Evolutionary conservation across 345 rosid genomes (phyloP).

Genomic region (Lepidium didymum): DNA sequence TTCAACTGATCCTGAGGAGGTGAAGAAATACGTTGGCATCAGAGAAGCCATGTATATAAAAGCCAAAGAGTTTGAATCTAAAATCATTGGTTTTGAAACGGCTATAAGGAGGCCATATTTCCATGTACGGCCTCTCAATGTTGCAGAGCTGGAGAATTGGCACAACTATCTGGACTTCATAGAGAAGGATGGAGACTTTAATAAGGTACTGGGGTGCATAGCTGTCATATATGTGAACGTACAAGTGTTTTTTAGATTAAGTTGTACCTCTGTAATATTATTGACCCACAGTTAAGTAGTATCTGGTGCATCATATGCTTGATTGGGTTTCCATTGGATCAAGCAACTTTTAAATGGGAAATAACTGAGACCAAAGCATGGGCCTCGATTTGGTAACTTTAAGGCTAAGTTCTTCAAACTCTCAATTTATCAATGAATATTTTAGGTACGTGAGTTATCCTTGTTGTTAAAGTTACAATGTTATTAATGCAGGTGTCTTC

Average conservation of each 20-base stretch:
- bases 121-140: conserved; percentile 86
- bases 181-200: conserved; percentile 76
- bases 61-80: conserved; percentile 93
- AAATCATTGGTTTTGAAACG: conserved; percentile 88
- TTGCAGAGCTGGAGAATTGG: conserved; percentile 94
- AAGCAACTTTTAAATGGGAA: conserved; percentile 91
- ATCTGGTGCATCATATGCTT: conserved; percentile 92
- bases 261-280: conserved; percentile 46
- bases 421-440: conserved; percentile 67
- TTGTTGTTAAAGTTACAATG: conserved; percentile 70
- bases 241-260: conserved; percentile 49
- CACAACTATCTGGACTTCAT: conserved; percentile 79
- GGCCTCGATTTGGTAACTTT: conserved; percentile 86
- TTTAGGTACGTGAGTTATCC: conserved; percentile 62
- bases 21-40: conserved; percentile 74
- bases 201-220: conserved; percentile 66
- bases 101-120: conserved; percentile 97
- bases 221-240: conserved; percentile 31
- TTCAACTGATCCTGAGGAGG: conserved; percentile 77
- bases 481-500: conserved; percentile 99
- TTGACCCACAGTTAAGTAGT: conserved; percentile 89
- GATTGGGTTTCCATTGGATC: conserved; percentile 99
- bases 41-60: conserved; percentile 89
- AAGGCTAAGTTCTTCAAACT: conserved; percentile 94
- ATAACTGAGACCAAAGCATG: conserved; percentile 93